Conservation (phyloP, 2,329 filamentous ascomycete genomes). For the Sporothrix dimorphospora region DNA sequence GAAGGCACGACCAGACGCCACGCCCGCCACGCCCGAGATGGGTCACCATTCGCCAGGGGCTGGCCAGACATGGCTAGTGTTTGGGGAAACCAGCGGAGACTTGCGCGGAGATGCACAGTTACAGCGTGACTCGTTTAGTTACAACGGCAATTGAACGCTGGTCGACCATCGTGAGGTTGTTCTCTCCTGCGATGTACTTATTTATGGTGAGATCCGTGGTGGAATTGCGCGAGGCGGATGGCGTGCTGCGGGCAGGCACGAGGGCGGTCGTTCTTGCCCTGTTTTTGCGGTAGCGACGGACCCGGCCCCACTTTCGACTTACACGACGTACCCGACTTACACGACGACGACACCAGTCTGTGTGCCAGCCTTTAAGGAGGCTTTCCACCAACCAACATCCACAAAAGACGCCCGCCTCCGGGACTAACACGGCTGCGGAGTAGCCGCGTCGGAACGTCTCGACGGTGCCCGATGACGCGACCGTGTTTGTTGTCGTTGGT, state of each 20-base stretch:
- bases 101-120: background rate
- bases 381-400: too few species aligned
- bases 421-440: background rate
- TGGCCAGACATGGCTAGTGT: background rate
- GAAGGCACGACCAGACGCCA: background rate
- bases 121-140: background rate
- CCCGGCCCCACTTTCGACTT: slow-evolving; percentile 5
- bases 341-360: slow-evolving; percentile 4
- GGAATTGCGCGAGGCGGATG: background rate
- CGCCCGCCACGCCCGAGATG: background rate
- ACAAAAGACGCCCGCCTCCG: too few species aligned
- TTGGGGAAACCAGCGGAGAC: background rate
- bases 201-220: background rate
- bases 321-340: slow-evolving; percentile 22
- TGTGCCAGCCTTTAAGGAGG: too few species aligned
- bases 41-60: background rate
- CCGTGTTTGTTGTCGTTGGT: too few species aligned
- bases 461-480: slow-evolving; percentile 5
- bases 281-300: background rate
- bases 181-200: too few species aligned
- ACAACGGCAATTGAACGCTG: background rate
- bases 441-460: background rate
- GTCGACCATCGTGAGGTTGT: background rate
- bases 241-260: slow-evolving; percentile 20
- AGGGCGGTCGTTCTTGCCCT: background rate